Conservation (phyloP, 2,329 filamentous ascomycete genomes). For the Grosmannia clavigera region DNA sequence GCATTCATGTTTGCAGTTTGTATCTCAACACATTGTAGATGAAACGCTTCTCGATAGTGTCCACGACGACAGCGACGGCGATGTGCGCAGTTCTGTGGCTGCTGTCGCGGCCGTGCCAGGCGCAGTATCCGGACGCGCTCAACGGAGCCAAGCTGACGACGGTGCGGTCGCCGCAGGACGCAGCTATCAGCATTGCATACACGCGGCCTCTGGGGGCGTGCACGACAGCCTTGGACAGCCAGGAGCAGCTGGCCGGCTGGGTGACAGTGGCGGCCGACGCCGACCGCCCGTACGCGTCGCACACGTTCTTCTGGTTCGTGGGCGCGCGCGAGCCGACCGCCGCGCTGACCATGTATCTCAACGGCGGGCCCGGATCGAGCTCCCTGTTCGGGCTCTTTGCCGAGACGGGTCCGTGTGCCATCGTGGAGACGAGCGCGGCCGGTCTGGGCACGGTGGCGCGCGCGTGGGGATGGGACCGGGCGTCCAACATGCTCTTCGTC, state of each 20-base stretch:
- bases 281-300: conserved; percentile 28
- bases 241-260: conserved; percentile 62
- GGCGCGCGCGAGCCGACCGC: conserved; percentile 30
- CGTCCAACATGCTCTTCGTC: conserved; percentile 43
- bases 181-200: conserved; percentile 54
- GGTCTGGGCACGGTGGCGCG: conserved; percentile 42
- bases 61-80: background rate
- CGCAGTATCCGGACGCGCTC: conserved; percentile 20
- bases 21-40: too few relatives aligned
- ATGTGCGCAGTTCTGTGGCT: background rate
- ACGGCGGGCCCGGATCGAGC: conserved; percentile 53
- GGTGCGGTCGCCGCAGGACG: conserved; percentile 49
- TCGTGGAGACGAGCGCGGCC: conserved; percentile 33
- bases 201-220: conserved; percentile 50
- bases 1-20: too few relatives aligned
- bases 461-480: conserved; percentile 53
- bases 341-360: conserved; percentile 47
- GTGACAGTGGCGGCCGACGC: conserved; percentile 43
- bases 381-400: conserved; percentile 53
- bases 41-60: background rate
- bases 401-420: conserved; percentile 43
- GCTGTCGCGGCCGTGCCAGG: conserved; percentile 4
- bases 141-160: conserved; percentile 34
- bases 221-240: conserved; percentile 48
- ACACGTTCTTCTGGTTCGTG: conserved; percentile 40